These are phyloP conservation scores for Salpingoeca rosetta DNA, from an alignment of 78 protist genomes.

Conservation along the genomic window DNA sequence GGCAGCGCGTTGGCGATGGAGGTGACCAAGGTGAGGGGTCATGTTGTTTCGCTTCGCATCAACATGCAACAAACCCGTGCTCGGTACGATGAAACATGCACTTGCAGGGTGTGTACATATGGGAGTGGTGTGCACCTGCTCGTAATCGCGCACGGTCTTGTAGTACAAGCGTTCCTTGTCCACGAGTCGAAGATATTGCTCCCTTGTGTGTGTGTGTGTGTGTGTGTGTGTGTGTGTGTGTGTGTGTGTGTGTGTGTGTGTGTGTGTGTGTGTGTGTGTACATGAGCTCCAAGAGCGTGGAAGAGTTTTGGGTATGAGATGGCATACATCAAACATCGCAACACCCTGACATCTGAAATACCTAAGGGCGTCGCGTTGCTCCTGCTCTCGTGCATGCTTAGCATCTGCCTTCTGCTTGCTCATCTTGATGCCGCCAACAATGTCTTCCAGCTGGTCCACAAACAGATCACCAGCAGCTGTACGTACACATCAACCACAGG, in stretches of 20 bases:
- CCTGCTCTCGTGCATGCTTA: neutral
- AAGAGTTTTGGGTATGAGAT: neutral
- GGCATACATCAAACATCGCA: too few species aligned
- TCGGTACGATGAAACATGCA: too few species aligned
- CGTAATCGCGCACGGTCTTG: conserved; percentile 54
- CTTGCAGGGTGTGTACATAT: too few species aligned
- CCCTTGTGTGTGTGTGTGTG: conserved; percentile 1
- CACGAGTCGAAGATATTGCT: conserved; percentile 25
- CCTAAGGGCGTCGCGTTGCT: neutral
- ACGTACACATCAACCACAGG: neutral
- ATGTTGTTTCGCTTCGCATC: too few species aligned
- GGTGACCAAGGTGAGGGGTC: too few species aligned
- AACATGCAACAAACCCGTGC: too few species aligned
- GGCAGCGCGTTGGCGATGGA: too few species aligned
- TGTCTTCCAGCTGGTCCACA: neutral
- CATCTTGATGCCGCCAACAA: neutral
- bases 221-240: neutral
- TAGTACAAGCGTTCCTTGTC: conserved; percentile 66
- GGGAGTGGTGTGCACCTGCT: conserved; percentile 33
- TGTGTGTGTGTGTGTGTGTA: neutral
- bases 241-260: too few species aligned
- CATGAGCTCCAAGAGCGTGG: neutral
- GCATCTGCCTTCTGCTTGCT: neutral
- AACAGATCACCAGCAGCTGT: neutral
- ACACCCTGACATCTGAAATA: neutral